Evolutionary conservation across 2,329 filamentous ascomycete species (phyloP).

Genomic region (Aspergillus quadrilineatus): DNA sequence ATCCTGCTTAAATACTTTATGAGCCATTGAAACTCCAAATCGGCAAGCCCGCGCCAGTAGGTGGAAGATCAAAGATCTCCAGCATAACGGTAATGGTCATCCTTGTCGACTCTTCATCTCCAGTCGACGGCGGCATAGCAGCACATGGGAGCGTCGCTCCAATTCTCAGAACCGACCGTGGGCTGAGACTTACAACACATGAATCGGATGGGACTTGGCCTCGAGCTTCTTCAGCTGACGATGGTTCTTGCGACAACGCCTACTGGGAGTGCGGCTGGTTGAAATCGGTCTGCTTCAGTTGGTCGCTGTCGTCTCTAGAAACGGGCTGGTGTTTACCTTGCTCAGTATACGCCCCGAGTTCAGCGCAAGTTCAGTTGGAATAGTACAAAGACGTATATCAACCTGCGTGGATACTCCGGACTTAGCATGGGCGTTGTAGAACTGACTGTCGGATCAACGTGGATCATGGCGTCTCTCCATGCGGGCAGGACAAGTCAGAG

Average conservation of each 20-base stretch:
- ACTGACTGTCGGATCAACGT: conserved; percentile 17
- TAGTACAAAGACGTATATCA: conserved; percentile 43
- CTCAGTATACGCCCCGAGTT: conserved; percentile 17
- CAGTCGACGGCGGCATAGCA: too few relatives aligned
- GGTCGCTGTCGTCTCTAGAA: too few relatives aligned
- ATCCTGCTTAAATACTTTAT: too few relatives aligned
- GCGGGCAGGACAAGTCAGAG: conserved; percentile 44
- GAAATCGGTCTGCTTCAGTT: neutral
- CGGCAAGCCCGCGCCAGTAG: too few relatives aligned
- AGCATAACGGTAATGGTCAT: too few relatives aligned
- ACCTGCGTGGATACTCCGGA: conserved; percentile 21
- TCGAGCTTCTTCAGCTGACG: conserved; percentile 1
- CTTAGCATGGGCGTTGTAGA: too few relatives aligned
- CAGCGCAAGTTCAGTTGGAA: conserved; percentile 35
- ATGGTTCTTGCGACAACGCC: conserved; percentile 13
- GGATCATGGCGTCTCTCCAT: conserved; percentile 47
- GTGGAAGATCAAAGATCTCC: too few relatives aligned
- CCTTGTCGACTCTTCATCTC: too few relatives aligned
- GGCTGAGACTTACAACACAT: conserved; percentile 10
- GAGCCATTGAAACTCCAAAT: too few relatives aligned
- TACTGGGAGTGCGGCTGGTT: conserved; percentile 9
- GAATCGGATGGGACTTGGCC: conserved; percentile 12
- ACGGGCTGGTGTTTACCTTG: neutral
- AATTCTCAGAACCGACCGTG: conserved; percentile 11
- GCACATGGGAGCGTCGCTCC: neutral